phyloP scores from a whole-genome alignment of 176 grass and related monocot species.

The Saccharum officinarum region DNA sequence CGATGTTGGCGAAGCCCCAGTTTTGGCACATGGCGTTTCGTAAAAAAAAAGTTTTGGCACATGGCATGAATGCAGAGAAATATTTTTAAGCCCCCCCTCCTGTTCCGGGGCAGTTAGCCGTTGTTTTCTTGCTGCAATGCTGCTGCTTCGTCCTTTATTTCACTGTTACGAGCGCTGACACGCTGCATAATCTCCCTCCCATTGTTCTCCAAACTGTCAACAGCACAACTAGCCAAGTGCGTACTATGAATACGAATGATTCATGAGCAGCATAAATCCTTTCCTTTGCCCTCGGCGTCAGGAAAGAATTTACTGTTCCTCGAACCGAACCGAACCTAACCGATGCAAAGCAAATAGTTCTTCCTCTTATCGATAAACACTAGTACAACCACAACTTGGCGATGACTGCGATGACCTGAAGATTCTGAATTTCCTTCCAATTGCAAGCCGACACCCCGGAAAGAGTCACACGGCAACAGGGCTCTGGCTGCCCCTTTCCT shows the following conservation, averaged over 20 bases:
- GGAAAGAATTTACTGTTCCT: neutral
- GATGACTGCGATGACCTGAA: neutral
- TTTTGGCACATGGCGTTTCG: no score
- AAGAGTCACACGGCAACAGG: neutral
- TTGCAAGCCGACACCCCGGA: neutral
- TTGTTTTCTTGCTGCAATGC: constrained; percentile 28
- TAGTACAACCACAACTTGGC: neutral
- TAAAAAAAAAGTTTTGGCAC: no score
- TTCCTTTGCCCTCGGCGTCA: constrained; percentile 7
- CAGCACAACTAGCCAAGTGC: neutral
- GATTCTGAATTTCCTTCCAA: neutral
- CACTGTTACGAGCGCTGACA: neutral
- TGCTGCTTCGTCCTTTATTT: neutral
- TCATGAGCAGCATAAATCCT: neutral
- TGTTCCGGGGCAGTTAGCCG: neutral
- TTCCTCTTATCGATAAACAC: neutral
- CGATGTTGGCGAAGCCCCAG: neutral
- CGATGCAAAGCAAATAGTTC: neutral
- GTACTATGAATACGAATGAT: neutral
- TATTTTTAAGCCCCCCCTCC: neutral
- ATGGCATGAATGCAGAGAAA: neutral
- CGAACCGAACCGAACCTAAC: neutral
- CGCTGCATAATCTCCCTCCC: neutral
- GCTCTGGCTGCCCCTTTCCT: constrained; percentile 16
- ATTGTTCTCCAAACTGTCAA: neutral